Evolutionary conservation across 176 grass and related monocot species (phyloP).

Genomic region (Aechmea fasciata): DNA sequence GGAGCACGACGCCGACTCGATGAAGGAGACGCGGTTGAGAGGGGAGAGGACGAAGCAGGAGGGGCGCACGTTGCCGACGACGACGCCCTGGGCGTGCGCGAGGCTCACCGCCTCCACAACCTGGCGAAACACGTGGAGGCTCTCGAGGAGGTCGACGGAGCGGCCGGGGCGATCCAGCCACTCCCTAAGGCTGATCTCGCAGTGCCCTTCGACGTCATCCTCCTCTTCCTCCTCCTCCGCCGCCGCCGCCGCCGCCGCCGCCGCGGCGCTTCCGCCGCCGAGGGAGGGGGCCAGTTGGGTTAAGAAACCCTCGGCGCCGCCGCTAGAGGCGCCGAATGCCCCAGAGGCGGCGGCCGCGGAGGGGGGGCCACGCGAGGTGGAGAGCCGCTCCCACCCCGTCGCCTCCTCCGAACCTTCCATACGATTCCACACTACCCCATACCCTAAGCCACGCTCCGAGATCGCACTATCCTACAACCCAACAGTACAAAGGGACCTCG

Average conservation of each 20-base stretch:
- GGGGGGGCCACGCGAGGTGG: neutral
- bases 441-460: slow-evolving; percentile 10
- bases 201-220: slow-evolving; percentile 13
- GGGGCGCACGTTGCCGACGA: slow-evolving; percentile 65
- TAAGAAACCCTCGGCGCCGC: slow-evolving; percentile 7
- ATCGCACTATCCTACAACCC: neutral
- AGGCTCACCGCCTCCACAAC: slow-evolving; percentile 64
- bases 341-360: neutral
- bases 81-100: slow-evolving; percentile 85
- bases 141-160: slow-evolving; percentile 60
- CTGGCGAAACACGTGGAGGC: slow-evolving; percentile 90
- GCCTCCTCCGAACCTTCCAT: slow-evolving; percentile 26
- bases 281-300: slow-evolving; percentile 1
- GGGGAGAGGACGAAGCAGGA: slow-evolving; percentile 93
- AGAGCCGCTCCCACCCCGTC: slow-evolving; percentile 16
- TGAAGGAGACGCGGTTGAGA: slow-evolving; percentile 81
- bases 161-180: slow-evolving; percentile 68
- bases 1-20: slow-evolving; percentile 80
- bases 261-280: slow-evolving; percentile 26
- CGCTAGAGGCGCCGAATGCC: neutral
- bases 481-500: neutral
- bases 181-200: slow-evolving; percentile 78
- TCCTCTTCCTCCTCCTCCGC: slow-evolving; percentile 17
- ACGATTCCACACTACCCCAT: neutral
- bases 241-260: slow-evolving; percentile 5